Conservation (phyloP, 306 rosid genomes). For the Coriaria nepalensis region DNA sequence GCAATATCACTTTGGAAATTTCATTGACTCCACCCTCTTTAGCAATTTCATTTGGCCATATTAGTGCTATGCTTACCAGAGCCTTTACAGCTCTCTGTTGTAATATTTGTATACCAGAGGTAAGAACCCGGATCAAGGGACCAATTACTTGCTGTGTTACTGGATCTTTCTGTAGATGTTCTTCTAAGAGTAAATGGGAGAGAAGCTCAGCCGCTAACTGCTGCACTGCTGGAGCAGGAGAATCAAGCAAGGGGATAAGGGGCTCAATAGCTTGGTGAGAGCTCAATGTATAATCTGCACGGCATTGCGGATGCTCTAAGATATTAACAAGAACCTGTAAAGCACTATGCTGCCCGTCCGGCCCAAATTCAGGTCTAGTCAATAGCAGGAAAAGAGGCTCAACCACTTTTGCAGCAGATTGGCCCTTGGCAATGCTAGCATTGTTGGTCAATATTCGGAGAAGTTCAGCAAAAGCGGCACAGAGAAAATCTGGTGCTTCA, state of each 20-base stretch:
- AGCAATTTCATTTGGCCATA: conserved; percentile 97
- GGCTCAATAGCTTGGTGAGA: conserved; percentile 88
- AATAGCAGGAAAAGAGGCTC: conserved; percentile 79
- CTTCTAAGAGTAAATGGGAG: conserved; percentile 79
- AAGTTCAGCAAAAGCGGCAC: conserved; percentile 79
- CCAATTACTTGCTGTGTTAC: conserved; percentile 79
- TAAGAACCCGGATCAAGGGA: conserved; percentile 78
- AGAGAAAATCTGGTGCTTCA: conserved; percentile 88
- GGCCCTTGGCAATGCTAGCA: conserved; percentile 93
- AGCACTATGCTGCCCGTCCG: conserved; percentile 92
- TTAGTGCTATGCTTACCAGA: conserved; percentile 76
- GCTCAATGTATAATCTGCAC: conserved; percentile 70
- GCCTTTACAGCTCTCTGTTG: conserved; percentile 99
- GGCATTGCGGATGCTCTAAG: conserved; percentile 91
- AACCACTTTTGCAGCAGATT: conserved; percentile 82
- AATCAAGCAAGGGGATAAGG: conserved; percentile 79
- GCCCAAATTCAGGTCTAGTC: conserved; percentile 74
- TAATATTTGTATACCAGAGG: conserved; percentile 80
- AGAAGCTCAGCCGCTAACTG: conserved; percentile 97
- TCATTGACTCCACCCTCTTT: conserved; percentile 91
- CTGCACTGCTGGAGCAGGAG: conserved; percentile 83
- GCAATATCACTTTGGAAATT: conserved; percentile 85
- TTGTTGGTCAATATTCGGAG: conserved; percentile 93
- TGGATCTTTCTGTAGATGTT: conserved; percentile 81
- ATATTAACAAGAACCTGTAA: conserved; percentile 93